Evolutionary conservation across 1,139 yeast genomes (phyloP).

Genomic region (Meyerozyma athensensis): DNA sequence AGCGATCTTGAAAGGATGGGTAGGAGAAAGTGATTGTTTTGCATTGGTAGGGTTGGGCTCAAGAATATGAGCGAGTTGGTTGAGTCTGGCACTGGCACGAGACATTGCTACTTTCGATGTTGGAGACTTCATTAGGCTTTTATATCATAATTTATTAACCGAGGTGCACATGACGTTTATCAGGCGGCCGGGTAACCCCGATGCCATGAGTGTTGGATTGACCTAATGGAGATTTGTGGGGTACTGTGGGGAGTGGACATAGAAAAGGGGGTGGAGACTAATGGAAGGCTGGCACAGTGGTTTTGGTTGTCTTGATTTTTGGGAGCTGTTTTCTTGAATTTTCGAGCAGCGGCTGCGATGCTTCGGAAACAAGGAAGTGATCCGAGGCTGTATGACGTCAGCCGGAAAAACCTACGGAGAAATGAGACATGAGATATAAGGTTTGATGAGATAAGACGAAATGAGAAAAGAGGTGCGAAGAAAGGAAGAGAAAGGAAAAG

Average conservation of each 20-base stretch:
- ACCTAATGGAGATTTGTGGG: not conserved
- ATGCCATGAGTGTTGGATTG: not conserved
- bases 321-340: too few relatives aligned
- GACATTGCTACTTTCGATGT: conserved; percentile 3
- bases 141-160: not conserved
- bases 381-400: not conserved
- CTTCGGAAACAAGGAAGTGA: not conserved
- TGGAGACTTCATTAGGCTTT: not conserved
- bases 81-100: conserved; percentile 32
- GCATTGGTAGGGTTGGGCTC: conserved; percentile 19
- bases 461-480: too few relatives aligned
- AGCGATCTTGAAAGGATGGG: conserved; percentile 35
- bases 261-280: not conserved
- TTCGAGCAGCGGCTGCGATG: not conserved
- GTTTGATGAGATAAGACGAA: too few relatives aligned
- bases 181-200: not conserved
- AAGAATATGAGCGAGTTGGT: conserved; percentile 35
- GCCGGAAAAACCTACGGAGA: too few relatives aligned
- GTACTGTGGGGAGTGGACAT: not conserved
- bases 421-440: too few relatives aligned
- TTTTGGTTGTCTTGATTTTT: too few relatives aligned
- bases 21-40: conserved; percentile 18
- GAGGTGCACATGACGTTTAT: conserved; percentile 3
- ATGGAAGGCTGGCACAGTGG: too few relatives aligned
- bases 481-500: too few relatives aligned